Base-by-base conservation (phyloP, 495 filamentous ascomycete species). In the Parmelia sp. region DNA sequence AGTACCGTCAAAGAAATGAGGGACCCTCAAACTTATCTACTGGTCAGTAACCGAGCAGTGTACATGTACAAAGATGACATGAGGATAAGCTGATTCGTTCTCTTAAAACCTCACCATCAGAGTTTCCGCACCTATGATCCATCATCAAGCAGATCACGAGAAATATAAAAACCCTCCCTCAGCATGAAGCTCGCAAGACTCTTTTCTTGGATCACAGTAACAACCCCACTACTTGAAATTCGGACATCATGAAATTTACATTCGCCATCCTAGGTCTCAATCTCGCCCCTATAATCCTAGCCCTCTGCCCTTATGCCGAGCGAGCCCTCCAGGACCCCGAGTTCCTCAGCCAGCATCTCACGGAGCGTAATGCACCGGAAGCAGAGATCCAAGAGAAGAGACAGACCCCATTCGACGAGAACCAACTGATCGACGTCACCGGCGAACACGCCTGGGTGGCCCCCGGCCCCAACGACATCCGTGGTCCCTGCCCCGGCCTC, bases 401-500 rank as follows among this genome's bases (percentile, higher is more conserved):
- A 25, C 61, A 65, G 55, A 65, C 64, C 42, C 62, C 66, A 23
- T 68, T 68, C 58, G 62, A 58, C 49, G 65, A 69, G 37, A 36
- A 68, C n/a, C 71, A 72, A 53, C 51, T 64, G 19, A 47, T 74
- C 47, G 62, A 68, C 45, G 62, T 69, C 45, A 60, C 72, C 12
- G 70, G 68, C 14, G n/a, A 65, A 9, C 56, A 74, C 60, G 68
- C 56, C n/a, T 74, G 68, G 70, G 59, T 58, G 27, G 35, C 72
- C 25, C 72, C 72, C 4, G 56, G 65, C 0, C 61, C 70, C 10
- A 61, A 62, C 4, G 70, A 74, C 60, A 31, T 67, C 44, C 75
- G 80, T 36, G 76, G 76, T 57, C 80, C 79, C 39, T 83, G 81
- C 61, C 81, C 81, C 11, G 79, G 77, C 42, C 70, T 83, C 36